Conservation (phyloP, 257 asterid genomes). For the Eucommia ulmoides region DNA sequence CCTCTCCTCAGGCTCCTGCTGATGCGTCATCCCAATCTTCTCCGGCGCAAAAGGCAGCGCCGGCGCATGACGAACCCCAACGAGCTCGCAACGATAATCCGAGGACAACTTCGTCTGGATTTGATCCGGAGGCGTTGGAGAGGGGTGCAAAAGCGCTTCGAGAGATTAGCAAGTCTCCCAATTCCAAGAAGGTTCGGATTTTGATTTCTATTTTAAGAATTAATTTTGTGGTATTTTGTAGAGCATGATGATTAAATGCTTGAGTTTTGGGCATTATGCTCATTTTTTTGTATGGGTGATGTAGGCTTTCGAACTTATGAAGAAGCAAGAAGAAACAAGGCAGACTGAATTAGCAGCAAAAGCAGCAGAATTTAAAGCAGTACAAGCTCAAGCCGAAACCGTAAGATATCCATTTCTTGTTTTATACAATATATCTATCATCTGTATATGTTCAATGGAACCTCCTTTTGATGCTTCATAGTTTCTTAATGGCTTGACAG, state of each 20-base stretch:
- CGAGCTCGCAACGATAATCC: slow-evolving; percentile 64
- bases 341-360: slow-evolving; percentile 44
- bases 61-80: slow-evolving; percentile 24
- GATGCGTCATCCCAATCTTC: slow-evolving; percentile 23
- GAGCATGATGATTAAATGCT: too few relatives aligned
- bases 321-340: slow-evolving; percentile 64
- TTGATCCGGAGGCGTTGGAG: slow-evolving; percentile 83
- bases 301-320: slow-evolving; percentile 49
- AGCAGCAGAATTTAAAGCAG: slow-evolving; percentile 59
- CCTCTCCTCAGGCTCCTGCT: slow-evolving; percentile 17
- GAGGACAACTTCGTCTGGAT: slow-evolving; percentile 74
- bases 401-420: slow-evolving; percentile 24
- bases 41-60: too few relatives aligned
- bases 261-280: too few relatives aligned
- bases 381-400: slow-evolving; percentile 66
- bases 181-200: slow-evolving; percentile 48
- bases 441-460: neutral
- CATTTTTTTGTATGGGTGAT: slow-evolving; percentile 7
- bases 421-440: neutral
- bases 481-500: slow-evolving; percentile 21
- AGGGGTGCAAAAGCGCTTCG: slow-evolving; percentile 52
- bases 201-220: too few relatives aligned
- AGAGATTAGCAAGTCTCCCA: slow-evolving; percentile 29
- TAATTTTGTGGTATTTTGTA: too few relatives aligned
- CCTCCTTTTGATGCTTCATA: neutral